Base-by-base conservation (phyloP, 129 eudicot genomes). In the Scalesia atractyloides region DNA sequence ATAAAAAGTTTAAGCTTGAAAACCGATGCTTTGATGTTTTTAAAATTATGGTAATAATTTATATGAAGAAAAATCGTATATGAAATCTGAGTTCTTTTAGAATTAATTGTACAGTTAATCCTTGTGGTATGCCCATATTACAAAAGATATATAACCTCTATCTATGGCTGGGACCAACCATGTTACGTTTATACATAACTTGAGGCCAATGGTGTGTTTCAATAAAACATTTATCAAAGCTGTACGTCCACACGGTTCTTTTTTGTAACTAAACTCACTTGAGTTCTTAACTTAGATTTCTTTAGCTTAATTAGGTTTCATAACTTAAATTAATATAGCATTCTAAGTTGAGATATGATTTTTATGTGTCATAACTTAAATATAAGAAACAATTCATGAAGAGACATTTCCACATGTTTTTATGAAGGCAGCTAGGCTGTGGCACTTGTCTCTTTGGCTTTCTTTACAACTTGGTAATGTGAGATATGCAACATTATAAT, bases 391-490 rank as follows among this genome's bases (percentile, higher is more conserved):
- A 24, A 0, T 24, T 58, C 9, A 41, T 6, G 64, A 60, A 60
- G 53, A 44, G 44, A 67, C 66, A 77, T n/a, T 17, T 24, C 72
- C 77, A 78, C 77, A 63, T 71, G 67, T 70, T 51, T 74, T 39
- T 64, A 41, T 52, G 60, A 78, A 71, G 60, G 37, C 61, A 72
- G 60, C 64, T 66, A 66, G 68, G 70, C 70, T 78, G 77, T 71
- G 73, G 73, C 20, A 64, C 77, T 64, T 70, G 82, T 77, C 71
- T 70, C 81, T 61, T 61, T 69, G 49, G 66, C 24, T 36, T 64
- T 71, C 73, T 78, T 78, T 65, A 78, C 82, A 78, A 72, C 68
- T 64, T 64, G 77, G 39, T 71, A 77, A 78, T 78, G 82, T 78
- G 77, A 71, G 82, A 78, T 80, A 80, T 73, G 58, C 74, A 68